Evolutionary conservation across 2,329 filamentous ascomycete genomes (phyloP).

Genomic region (Aspergillus aculeatus): DNA sequence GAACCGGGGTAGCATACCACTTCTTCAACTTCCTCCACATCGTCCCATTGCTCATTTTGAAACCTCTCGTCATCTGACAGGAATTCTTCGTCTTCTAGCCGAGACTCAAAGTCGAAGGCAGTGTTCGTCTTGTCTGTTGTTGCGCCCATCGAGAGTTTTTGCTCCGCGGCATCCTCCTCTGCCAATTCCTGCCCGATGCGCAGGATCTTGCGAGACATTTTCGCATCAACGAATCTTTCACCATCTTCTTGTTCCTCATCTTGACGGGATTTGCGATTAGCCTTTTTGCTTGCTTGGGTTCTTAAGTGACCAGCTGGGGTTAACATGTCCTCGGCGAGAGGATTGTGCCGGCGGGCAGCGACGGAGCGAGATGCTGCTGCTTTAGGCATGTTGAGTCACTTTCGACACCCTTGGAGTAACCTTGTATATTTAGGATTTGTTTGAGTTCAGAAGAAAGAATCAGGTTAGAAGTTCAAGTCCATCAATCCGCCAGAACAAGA

Average conservation of each 20-base stretch:
- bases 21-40: conserved; percentile 65
- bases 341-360: conserved; percentile 73
- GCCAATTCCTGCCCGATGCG: conserved; percentile 84
- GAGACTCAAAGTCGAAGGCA: conserved; percentile 77
- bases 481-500: background rate
- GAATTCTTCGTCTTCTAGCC: conserved; percentile 60
- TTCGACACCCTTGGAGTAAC: background rate
- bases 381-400: conserved; percentile 68
- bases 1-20: conserved; percentile 31
- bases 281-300: conserved; percentile 69
- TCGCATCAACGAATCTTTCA: conserved; percentile 78
- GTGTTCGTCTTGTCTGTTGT: conserved; percentile 52
- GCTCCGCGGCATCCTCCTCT: conserved; percentile 70
- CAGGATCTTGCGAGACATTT: conserved; percentile 83
- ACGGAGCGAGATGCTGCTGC: conserved; percentile 59
- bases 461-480: too few relatives aligned
- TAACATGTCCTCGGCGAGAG: conserved; percentile 82
- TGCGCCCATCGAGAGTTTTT: conserved; percentile 34
- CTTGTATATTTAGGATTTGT: background rate
- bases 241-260: conserved; percentile 59
- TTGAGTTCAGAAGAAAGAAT: background rate
- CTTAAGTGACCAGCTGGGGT: conserved; percentile 65
- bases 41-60: conserved; percentile 66
- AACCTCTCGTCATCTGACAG: conserved; percentile 55
- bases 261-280: conserved; percentile 59